These are phyloP conservation scores for Camellia lanceoleosa DNA, from an alignment of 148 eudicot species.

Conservation along the genomic window DNA sequence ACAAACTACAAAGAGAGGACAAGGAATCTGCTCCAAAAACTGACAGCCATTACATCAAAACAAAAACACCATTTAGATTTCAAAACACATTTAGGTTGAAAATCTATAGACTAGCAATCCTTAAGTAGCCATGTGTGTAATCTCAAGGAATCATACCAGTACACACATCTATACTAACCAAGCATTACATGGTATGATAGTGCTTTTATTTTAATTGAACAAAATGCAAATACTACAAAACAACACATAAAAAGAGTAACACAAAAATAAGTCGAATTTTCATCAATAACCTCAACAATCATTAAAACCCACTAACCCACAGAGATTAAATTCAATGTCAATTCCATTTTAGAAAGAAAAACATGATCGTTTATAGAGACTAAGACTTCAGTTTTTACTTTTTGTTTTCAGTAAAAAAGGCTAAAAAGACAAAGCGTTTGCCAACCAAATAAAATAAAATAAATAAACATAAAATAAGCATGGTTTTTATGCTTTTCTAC, in stretches of 20 bases:
- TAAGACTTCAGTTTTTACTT: no score
- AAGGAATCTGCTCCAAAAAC: no score
- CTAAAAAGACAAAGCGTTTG: no score
- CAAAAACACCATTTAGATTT: no score
- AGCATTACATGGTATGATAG: not conserved
- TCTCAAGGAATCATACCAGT: not conserved
- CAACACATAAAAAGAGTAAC: not conserved
- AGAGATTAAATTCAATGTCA: not conserved
- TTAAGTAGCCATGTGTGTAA: not conserved
- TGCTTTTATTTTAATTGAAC: not conserved
- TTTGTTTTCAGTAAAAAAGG: no score
- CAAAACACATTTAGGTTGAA: no score
- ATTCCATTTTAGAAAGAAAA: not conserved
- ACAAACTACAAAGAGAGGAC: no score
- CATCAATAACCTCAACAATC: not conserved
- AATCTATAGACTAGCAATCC: not conserved
- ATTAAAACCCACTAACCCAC: not conserved
- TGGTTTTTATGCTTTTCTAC: no score
- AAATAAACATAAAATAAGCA: no score
- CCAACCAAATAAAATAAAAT: no score
- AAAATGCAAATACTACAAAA: not conserved
- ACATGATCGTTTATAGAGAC: not conserved
- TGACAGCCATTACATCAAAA: no score
- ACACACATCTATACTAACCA: not conserved
- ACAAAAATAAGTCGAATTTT: no score